A percentile compares a stretch with the other conserved stretches of the same genome.
Conservation (phyloP, 164 flowering plant genomes). For the Dillenia suffruticosa region DNA sequence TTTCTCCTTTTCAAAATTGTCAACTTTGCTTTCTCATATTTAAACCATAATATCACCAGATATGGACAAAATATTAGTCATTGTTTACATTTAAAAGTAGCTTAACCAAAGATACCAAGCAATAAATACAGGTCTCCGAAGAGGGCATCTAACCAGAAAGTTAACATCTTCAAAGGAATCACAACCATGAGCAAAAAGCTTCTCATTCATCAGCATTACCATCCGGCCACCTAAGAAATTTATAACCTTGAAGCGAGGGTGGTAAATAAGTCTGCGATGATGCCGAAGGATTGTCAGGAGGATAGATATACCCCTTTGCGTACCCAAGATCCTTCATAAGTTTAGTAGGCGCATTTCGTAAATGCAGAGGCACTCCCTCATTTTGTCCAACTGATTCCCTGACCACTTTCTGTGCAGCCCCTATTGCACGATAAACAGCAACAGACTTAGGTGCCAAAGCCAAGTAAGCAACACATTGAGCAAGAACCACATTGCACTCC, state of each 20-base stretch:
- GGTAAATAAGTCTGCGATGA: constrained; percentile 57
- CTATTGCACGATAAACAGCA: constrained; percentile 56
- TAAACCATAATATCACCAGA: too few relatives aligned
- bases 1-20: too few relatives aligned
- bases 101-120: too few relatives aligned
- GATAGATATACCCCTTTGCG: constrained; percentile 69
- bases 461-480: constrained; percentile 83
- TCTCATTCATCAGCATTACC: constrained; percentile 4
- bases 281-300: constrained; percentile 55
- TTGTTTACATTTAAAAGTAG: too few relatives aligned
- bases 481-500: constrained; percentile 73
- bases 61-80: too few relatives aligned
- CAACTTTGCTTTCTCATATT: too few relatives aligned
- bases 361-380: constrained; percentile 81
- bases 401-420: constrained; percentile 58
- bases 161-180: too few relatives aligned
- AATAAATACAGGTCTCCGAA: too few relatives aligned
- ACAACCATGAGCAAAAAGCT: background rate
- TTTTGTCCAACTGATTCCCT: constrained; percentile 81
- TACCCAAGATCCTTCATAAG: constrained; percentile 87
- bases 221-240: constrained; percentile 67
- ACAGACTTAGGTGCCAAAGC: constrained; percentile 85
- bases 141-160: too few relatives aligned
- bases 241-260: constrained; percentile 55
- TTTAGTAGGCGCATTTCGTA: constrained; percentile 91